Evolutionary conservation across 106 monocot genomes (phyloP), one percentile per base, ranked within the genome.

Genomic region (Dendrobium catenatum): DNA sequence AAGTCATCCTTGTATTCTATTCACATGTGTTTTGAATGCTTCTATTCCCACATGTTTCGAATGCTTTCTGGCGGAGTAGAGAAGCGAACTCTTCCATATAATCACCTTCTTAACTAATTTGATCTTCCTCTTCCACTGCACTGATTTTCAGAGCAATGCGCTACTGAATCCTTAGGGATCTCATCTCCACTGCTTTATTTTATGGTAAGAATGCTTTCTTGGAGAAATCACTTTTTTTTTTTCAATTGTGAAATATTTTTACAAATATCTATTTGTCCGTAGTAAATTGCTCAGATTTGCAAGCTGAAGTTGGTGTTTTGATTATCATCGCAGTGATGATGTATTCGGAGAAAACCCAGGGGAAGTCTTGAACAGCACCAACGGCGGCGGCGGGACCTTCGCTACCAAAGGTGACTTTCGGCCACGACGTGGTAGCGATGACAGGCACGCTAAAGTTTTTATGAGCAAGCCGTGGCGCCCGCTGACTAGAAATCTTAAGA

Each of bases 381-480:
- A 55, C 77, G 48, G 26, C 26, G 26, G 46, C 46, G 1, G 49
- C 49, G 7, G 43, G 3, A 6, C 43, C 78, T 24, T 49, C 80
- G 1, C 80, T 64, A 0, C 82, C 82, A 8, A 78, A 76, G 2
- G 88, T 91, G 77, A 37, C 48, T 0, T 77, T 77, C 7, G 82
- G 29, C 9, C 75, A 1, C 9, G 85, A 79, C 26, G 55, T 9
- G 79, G 40, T 0, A 81, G 83, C 2, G 82, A 82, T 1, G 84
- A 78, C 11, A 80, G 47, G 16, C 72, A 85, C 26, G 83, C 85
- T 64, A 5, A 22, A 22, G 24, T 1, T 2, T 64, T 64, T 64
- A 26, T 26, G 26, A 84, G 84, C 77, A 91, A 91, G 82, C 86
- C 85, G 4, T 93, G 93, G 93, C 83, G 89, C 84, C 91, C 93